Evolutionary conservation across 345 rosid species (phyloP).

Genomic region (Eucalyptus camaldulensis): DNA sequence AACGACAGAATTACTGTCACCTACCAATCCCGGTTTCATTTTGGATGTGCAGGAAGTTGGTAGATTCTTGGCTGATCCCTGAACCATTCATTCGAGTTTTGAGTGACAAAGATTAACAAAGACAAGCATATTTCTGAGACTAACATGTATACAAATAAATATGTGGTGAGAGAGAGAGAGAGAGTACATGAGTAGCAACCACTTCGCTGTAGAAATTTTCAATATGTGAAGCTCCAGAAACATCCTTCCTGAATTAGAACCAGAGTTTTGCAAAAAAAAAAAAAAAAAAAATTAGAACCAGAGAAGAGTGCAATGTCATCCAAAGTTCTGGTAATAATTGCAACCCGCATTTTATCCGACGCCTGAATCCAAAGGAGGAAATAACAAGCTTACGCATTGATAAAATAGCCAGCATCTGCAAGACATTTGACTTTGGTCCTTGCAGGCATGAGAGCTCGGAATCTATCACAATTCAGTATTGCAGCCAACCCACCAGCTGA

Average conservation of each 20-base stretch:
- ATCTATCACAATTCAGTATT: constrained; percentile 79
- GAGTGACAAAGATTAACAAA: neutral
- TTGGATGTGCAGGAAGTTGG: constrained; percentile 71
- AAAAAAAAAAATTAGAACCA: neutral
- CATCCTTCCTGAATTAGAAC: constrained; percentile 50
- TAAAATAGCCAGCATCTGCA: constrained; percentile 91
- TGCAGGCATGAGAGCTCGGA: constrained; percentile 54
- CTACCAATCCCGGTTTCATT: constrained; percentile 48
- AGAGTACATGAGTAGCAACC: constrained; percentile 68
- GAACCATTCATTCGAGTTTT: neutral
- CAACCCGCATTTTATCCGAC: neutral
- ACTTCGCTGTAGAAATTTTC: constrained; percentile 49
- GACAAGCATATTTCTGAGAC: neutral
- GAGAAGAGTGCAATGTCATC: neutral
- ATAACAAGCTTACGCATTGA: constrained; percentile 53
- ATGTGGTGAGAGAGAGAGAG: neutral
- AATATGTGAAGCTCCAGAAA: constrained; percentile 56
- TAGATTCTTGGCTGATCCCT: constrained; percentile 81
- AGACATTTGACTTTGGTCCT: constrained; percentile 82
- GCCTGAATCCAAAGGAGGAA: neutral
- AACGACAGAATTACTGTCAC: neutral
- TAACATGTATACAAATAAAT: neutral
- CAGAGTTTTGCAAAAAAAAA: neutral
- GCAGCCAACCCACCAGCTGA: constrained; percentile 97
- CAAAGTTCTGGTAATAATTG: neutral